Conservation (phyloP, 371 early-diverging fungal genomes). For the Zychaea mexicana region DNA sequence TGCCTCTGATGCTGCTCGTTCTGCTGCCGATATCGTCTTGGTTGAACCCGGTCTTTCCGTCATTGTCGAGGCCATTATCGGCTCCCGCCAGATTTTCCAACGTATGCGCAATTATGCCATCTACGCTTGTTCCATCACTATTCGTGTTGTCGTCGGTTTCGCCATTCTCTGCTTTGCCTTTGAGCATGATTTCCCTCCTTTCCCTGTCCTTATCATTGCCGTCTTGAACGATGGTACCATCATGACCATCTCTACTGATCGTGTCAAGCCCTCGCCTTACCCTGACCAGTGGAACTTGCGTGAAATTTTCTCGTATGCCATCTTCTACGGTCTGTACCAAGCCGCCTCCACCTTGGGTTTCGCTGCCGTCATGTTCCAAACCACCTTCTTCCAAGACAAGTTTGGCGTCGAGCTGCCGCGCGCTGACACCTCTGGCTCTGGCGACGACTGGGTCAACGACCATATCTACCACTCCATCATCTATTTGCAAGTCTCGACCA, state of each 20-base stretch:
- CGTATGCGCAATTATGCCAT: constrained; percentile 59
- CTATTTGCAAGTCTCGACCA: constrained; percentile 61
- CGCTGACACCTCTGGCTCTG: constrained; percentile 3
- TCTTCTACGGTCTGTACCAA: constrained; percentile 49
- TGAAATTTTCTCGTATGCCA: constrained; percentile 51
- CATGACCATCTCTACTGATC: constrained; percentile 53
- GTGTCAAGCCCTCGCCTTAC: constrained; percentile 48
- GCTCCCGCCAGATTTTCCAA: constrained; percentile 64
- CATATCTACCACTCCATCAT: constrained; percentile 56
- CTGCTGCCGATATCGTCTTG: constrained; percentile 73
- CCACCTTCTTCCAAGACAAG: constrained; percentile 46
- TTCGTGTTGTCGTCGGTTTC: constrained; percentile 57
- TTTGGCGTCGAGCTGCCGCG: constrained; percentile 29
- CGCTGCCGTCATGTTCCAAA: constrained; percentile 37
- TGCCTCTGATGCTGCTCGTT: constrained; percentile 70
- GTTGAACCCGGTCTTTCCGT: constrained; percentile 71
- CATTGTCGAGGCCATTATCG: constrained; percentile 60
- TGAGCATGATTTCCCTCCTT: constrained; percentile 56
- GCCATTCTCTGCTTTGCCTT: constrained; percentile 52
- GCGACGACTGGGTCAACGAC: constrained; percentile 32
- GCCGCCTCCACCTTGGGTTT: constrained; percentile 48
- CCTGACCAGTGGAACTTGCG: constrained; percentile 52
- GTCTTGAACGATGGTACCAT: constrained; percentile 57
- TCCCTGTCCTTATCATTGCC: constrained; percentile 51
- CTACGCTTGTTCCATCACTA: constrained; percentile 56